phyloP scores from a whole-genome alignment of 208 protist species.

The Wallacemonas sp. region DNA sequence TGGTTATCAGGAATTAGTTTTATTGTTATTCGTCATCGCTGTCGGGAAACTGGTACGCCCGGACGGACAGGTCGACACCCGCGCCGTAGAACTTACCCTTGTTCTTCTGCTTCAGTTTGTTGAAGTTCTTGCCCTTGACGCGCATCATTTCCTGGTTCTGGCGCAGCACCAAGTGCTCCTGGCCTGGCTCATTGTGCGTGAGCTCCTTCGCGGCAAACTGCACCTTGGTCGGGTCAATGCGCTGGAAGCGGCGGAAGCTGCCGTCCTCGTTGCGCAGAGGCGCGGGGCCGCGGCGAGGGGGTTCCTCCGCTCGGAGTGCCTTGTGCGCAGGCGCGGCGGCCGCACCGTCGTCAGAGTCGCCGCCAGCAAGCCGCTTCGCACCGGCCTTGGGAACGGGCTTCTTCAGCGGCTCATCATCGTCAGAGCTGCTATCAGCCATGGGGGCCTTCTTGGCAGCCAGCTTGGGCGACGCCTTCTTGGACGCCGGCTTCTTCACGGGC shows the following conservation, averaged over 20 bases:
- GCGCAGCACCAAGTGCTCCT: conserved; percentile 66
- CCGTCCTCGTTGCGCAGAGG: conserved; percentile 44
- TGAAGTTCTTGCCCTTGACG: conserved; percentile 83
- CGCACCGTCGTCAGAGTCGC: conserved; percentile 19
- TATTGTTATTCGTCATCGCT: conserved; percentile 84
- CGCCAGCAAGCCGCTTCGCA: conserved; percentile 28
- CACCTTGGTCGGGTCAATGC: conserved; percentile 76
- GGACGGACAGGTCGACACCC: conserved; percentile 69
- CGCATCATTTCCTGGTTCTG: conserved; percentile 92
- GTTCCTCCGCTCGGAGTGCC: conserved; percentile 15
- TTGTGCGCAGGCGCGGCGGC: conserved; percentile 20
- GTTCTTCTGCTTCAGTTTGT: conserved; percentile 92
- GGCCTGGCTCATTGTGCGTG: conserved; percentile 60
- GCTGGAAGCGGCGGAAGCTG: conserved; percentile 67
- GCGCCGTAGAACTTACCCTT: conserved; percentile 86
- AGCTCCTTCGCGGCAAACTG: conserved; percentile 57
- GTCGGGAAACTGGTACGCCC: conserved; percentile 83
- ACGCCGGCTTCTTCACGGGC: conserved; percentile 27
- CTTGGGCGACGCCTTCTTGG: conserved; percentile 34
- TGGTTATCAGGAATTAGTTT: too few species aligned
- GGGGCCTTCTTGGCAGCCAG: conserved; percentile 51
- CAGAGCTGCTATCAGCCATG: conserved; percentile 41
- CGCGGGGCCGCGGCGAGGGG: conserved; percentile 16
- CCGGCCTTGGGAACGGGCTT: conserved; percentile 31
- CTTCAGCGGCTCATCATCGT: conserved; percentile 58